Evolutionary conservation across 1,139 yeast genomes (phyloP), one percentile per base, ranked within the genome.

Genomic region (Saccharomyces hybrid): DNA sequence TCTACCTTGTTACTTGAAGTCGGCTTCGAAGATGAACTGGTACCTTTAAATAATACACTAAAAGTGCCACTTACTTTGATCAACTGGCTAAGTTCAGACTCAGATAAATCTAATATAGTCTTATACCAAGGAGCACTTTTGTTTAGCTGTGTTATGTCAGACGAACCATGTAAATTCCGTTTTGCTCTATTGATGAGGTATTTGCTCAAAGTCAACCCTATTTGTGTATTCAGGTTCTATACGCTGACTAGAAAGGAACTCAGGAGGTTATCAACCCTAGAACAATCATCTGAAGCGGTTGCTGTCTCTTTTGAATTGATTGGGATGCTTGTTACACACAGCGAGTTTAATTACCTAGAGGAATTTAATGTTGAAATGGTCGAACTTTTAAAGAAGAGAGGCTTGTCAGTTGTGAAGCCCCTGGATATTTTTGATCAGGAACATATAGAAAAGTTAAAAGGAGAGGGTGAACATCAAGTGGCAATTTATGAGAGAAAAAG

Each of bases 111-210:
- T 0, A 72, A 72, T 44, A 63, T 82, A 42, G 72, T 80, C 0
- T 68, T 83, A 53, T 74, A 77, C 53, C 80, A 83, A 56, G 82
- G 83, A 7, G 78, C 86, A 0, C 70, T 72, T 42, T 76, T 79
- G 58, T 84, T 82, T 68, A 73, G 74, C 26, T 70, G 78, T 2
- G 78, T 78, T 4, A 70, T 78, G 1, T 78, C 78, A 11, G 81
- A 79, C 60, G 84, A 81, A 51, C 71, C 75, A 2, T 74, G 82
- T 58, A 82, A 78, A 53, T 63, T 75, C 11, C 77, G 84, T 51
- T 85, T 83, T 61, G 70, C 86, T 52, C 71, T 75, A 13, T 67
- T 86, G 16, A 72, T 79, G 64, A 70, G 73, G 54, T 70, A 76
- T 57, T 63, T 82, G 54, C 74, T 79, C 50, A 65, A 68, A 47